Base-by-base conservation (phyloP, 1,284 basidiomycete species). In the Hortiboletus rubellus region DNA sequence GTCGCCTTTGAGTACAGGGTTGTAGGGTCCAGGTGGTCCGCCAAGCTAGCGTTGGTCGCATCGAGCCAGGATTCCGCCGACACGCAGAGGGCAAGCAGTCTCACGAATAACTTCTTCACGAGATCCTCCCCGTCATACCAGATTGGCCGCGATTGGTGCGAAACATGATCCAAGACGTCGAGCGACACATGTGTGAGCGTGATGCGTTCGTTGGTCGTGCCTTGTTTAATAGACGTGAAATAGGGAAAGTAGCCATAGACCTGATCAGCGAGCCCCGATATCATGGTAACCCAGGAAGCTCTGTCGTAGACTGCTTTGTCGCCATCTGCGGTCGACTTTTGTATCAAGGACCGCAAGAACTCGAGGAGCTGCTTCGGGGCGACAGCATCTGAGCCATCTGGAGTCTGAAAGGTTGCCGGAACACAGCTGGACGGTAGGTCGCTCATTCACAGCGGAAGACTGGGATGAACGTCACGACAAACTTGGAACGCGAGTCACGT, bases 51-150 rank as follows among this genome's bases (percentile, higher is more conserved):
- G 22, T 76, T 71, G 36, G 76, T 72, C 22, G 74, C 71, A 43
- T 82, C 79, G 40, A 78, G 68, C 84, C 88, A 90, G 17, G 78
- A 67, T 57, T 86, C 84, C 45, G 89, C 72, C 2, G 78, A 76
- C 49, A 76, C 66, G 61, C 80, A 82, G 34, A 89, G 74, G 34
- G 77, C 77, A 7, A 87, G 66, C 41, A 90, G 66, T 46, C 78
- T 76, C 15, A 74, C 69, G 48, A 87, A 77, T 6, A 85, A 61
- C 48, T 77, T 79, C 61, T 77, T 74, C 34, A 81, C 74, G 42
- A 83, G 66, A 40, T 75, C 73, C 15, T 76, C 74, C 9, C 77
- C 66, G n/a, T 73, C 74, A 37, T 72, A 66, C 63, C 82, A 84
- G 24, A 87, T 71, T 14, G 76, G 79, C 34, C 82, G 79, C 24